Conservation (phyloP, 768 basidiomycete species). For the Stropharia rugosoannulata region DNA sequence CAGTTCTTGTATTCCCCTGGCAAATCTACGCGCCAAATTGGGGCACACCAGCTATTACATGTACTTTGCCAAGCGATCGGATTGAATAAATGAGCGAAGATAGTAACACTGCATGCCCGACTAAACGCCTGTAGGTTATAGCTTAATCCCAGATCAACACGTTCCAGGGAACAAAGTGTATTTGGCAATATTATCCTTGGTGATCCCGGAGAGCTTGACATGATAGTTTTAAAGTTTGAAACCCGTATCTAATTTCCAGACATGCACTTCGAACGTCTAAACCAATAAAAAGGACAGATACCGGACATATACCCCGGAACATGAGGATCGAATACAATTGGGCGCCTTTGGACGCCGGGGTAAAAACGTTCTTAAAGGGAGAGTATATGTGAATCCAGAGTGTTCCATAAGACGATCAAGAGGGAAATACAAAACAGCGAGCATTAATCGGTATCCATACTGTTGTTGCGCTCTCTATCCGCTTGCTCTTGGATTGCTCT, state of each 20-base stretch:
- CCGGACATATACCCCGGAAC: neutral
- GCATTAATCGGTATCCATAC: constrained; percentile 65
- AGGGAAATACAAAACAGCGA: neutral
- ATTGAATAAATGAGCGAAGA: neutral
- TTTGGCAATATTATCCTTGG: neutral
- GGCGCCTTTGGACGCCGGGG: neutral
- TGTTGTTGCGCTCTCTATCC: constrained; percentile 49
- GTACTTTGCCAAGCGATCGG: too few species aligned
- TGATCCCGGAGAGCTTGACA: neutral
- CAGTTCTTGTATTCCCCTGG: too few species aligned
- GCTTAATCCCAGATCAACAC: constrained; percentile 7
- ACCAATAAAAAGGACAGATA: neutral
- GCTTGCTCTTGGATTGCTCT: constrained; percentile 79
- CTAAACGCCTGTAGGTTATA: neutral
- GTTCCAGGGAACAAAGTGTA: constrained; percentile 14
- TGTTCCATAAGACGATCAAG: too few species aligned
- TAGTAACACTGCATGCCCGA: neutral
- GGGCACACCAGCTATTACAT: too few species aligned
- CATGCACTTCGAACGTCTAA: neutral
- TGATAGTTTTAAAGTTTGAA: constrained; percentile 4
- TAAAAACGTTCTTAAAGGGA: neutral
- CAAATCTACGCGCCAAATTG: too few species aligned
- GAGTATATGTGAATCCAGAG: too few species aligned
- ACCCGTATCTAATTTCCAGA: neutral
- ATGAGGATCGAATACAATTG: neutral